Evolutionary conservation across 2,329 filamentous ascomycete genomes (phyloP).

Genomic region (Rhynchosporium graminicola): DNA sequence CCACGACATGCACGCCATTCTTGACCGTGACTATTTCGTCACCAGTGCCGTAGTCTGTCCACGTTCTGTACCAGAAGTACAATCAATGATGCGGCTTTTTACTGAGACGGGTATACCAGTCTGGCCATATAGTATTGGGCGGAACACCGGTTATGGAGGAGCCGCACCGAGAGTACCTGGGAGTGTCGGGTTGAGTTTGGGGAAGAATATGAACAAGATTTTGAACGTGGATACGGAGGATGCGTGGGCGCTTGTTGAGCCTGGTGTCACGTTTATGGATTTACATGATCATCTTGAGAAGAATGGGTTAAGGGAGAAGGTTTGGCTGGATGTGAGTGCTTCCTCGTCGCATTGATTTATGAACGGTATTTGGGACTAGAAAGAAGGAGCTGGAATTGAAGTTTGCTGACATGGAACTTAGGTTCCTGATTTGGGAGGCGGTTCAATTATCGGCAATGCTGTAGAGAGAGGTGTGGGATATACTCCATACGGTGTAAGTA

Average conservation of each 20-base stretch:
- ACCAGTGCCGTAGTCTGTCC: conserved; percentile 18
- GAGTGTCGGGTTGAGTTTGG: conserved; percentile 53
- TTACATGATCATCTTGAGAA: conserved; percentile 52
- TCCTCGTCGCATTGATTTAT: not conserved
- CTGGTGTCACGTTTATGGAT: conserved; percentile 55
- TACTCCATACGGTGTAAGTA: conserved; percentile 47
- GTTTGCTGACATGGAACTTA: not conserved
- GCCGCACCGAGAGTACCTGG: conserved; percentile 54
- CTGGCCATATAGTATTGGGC: conserved; percentile 11
- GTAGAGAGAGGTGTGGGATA: conserved; percentile 50
- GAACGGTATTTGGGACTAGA: too few relatives aligned
- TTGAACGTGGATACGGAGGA: conserved; percentile 52
- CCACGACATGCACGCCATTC: conserved; percentile 45
- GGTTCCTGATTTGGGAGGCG: conserved; percentile 42
- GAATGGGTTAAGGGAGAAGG: conserved; percentile 42
- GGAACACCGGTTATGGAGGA: conserved; percentile 51
- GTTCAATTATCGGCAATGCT: conserved; percentile 50
- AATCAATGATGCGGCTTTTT: conserved; percentile 17
- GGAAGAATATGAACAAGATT: conserved; percentile 54
- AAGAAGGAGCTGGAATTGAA: too few relatives aligned
- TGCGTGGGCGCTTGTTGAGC: conserved; percentile 54
- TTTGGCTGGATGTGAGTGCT: conserved; percentile 46
- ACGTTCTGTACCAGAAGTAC: conserved; percentile 46
- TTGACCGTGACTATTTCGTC: conserved; percentile 46
- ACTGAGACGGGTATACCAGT: conserved; percentile 15